phyloP scores from a whole-genome alignment of 2,329 filamentous ascomycete species.

The Calonectria ilicicola region DNA sequence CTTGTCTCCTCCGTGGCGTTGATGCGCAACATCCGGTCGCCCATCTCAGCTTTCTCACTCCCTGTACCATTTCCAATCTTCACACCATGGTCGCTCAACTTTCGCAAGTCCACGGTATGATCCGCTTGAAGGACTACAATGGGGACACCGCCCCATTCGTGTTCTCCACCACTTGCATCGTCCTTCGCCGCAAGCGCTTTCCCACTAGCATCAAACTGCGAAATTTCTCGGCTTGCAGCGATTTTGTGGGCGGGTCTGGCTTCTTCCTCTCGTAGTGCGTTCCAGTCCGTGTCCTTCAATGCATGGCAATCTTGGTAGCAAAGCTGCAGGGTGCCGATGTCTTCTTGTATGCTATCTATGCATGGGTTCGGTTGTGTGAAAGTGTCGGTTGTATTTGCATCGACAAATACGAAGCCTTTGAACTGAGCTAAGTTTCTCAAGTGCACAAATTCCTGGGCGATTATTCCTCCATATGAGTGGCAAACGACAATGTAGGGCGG shows the following conservation, averaged over 20 bases:
- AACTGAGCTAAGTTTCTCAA: conserved; percentile 24
- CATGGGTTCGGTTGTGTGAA: background rate
- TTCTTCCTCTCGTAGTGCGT: background rate
- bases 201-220: background rate
- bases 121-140: conserved; percentile 15
- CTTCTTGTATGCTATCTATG: background rate
- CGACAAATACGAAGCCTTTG: conserved; percentile 31
- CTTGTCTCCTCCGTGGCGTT: background rate
- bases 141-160: background rate
- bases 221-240: background rate
- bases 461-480: conserved; percentile 1
- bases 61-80: background rate
- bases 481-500: conserved; percentile 28
- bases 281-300: background rate
- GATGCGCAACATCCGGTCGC: background rate
- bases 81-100: conserved; percentile 7
- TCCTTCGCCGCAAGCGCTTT: background rate
- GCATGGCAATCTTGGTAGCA: conserved; percentile 9
- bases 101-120: conserved; percentile 3
- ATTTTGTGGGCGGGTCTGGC: background rate
- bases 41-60: background rate
- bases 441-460: conserved; percentile 16
- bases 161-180: background rate
- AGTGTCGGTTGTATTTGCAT: conserved; percentile 11
- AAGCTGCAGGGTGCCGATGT: background rate